A percentile compares a stretch with the other conserved stretches of the same genome.
phyloP scores from a whole-genome alignment of 345 rosid species.

The Viola odorata region DNA sequence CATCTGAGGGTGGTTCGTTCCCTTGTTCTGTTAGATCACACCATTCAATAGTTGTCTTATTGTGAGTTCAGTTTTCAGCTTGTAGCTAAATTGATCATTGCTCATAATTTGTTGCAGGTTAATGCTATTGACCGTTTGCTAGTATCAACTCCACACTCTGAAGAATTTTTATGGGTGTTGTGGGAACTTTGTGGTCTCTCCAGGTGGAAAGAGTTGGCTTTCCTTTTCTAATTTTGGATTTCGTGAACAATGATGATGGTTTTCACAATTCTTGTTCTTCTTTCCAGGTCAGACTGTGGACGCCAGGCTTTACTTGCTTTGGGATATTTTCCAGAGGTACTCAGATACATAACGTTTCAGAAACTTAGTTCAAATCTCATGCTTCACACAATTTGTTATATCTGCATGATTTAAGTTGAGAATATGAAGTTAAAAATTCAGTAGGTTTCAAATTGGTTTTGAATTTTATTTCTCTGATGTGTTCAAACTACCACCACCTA shows the following conservation, averaged over 20 bases:
- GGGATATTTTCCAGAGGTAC: constrained; percentile 87
- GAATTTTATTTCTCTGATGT: no score
- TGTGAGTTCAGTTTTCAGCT: constrained; percentile 4
- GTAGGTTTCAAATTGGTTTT: no score
- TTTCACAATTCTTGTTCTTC: constrained; percentile 19
- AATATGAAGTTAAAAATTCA: no score
- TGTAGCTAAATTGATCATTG: constrained; percentile 7
- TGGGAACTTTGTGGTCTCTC: constrained; percentile 97
- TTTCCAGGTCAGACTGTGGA: constrained; percentile 87
- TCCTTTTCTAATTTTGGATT: constrained; percentile 3
- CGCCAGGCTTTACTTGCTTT: constrained; percentile 81
- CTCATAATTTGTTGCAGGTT: constrained; percentile 41
- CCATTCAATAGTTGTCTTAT: neutral
- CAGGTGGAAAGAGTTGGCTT: constrained; percentile 39
- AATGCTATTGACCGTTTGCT: constrained; percentile 83
- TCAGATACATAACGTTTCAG: no score
- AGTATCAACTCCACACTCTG: constrained; percentile 63
- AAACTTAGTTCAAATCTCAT: no score
- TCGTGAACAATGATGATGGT: constrained; percentile 4
- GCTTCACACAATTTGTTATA: no score
- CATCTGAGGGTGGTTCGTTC: constrained; percentile 91
- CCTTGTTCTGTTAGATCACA: constrained; percentile 8
- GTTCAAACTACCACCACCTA: no score
- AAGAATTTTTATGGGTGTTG: constrained; percentile 90
- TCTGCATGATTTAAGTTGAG: no score